These are phyloP conservation scores for Pythium rishiriense DNA, from an alignment of 352 stramenopile species.

Conservation along the genomic window DNA sequence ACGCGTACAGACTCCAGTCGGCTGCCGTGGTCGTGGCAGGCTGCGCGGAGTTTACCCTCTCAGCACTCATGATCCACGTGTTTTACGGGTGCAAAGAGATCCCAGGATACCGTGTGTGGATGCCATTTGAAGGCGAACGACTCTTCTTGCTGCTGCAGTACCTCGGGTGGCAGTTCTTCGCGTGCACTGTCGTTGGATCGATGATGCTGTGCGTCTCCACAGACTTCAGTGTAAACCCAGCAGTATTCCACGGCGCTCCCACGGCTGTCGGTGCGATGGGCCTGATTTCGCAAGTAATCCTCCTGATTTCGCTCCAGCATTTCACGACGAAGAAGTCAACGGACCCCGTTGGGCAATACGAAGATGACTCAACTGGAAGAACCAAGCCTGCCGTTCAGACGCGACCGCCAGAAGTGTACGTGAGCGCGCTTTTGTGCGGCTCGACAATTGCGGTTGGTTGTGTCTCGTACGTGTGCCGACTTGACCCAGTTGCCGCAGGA, in stretches of 20 bases:
- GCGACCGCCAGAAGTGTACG: conserved; percentile 37
- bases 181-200: conserved; percentile 37
- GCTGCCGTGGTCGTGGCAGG: conserved; percentile 35
- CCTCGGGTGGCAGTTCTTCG: conserved; percentile 60
- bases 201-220: conserved; percentile 35
- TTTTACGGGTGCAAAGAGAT: conserved; percentile 51
- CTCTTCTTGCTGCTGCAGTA: conserved; percentile 64
- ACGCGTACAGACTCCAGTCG: conserved; percentile 35
- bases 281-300: conserved; percentile 49
- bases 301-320: conserved; percentile 52
- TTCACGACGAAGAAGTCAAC: conserved; percentile 23
- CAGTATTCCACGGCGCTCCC: conserved; percentile 28
- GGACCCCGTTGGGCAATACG: background rate
- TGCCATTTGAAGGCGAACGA: conserved; percentile 55
- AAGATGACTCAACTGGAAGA: background rate
- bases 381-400: background rate
- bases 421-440: conserved; percentile 35
- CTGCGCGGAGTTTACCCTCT: conserved; percentile 41
- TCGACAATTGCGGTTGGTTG: conserved; percentile 29
- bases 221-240: conserved; percentile 18
- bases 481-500: background rate
- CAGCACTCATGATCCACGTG: conserved; percentile 50
- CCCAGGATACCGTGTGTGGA: conserved; percentile 48
- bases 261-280: conserved; percentile 43
- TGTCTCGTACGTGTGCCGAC: conserved; percentile 27